Conservation (phyloP, 495 filamentous ascomycete species). For the Talaromyces stipitatus region DNA sequence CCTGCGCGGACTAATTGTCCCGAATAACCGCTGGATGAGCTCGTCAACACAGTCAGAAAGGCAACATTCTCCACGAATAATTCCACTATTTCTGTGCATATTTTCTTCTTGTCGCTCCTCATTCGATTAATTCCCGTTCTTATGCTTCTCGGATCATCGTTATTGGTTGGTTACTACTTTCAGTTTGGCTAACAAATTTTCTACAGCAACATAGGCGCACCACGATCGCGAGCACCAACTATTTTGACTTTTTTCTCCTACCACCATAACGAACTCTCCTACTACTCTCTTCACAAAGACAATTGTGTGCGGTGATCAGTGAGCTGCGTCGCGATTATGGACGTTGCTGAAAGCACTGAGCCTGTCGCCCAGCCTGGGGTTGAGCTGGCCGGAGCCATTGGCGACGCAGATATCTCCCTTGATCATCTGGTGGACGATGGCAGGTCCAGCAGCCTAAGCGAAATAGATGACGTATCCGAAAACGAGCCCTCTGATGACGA, state of each 20-base stretch:
- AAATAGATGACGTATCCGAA: slow-evolving; percentile 74
- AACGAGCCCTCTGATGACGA: slow-evolving; percentile 51
- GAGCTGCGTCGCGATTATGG: slow-evolving; percentile 22
- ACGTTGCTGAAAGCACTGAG: slow-evolving; percentile 36
- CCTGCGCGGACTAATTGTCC: not conserved
- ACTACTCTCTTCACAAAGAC: not conserved
- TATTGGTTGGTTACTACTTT: not conserved
- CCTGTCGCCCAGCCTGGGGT: slow-evolving; percentile 25
- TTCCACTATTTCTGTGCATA: not conserved
- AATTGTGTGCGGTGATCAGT: not conserved
- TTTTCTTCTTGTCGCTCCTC: not conserved
- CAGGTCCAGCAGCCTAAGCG: slow-evolving; percentile 75
- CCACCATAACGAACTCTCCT: not conserved
- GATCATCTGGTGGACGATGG: slow-evolving; percentile 36
- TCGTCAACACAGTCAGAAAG: not conserved
- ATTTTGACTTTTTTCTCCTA: not conserved
- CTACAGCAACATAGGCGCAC: not conserved
- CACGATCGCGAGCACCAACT: not conserved
- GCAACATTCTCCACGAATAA: not conserved
- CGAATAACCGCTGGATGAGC: not conserved
- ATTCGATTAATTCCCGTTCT: not conserved
- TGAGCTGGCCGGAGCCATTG: slow-evolving; percentile 29
- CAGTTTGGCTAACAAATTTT: not conserved
- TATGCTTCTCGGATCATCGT: not conserved
- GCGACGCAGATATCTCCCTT: slow-evolving; percentile 26